Evolutionary conservation across 352 stramenopile genomes (phyloP).

Genomic region (Phytophthora palmivora): DNA sequence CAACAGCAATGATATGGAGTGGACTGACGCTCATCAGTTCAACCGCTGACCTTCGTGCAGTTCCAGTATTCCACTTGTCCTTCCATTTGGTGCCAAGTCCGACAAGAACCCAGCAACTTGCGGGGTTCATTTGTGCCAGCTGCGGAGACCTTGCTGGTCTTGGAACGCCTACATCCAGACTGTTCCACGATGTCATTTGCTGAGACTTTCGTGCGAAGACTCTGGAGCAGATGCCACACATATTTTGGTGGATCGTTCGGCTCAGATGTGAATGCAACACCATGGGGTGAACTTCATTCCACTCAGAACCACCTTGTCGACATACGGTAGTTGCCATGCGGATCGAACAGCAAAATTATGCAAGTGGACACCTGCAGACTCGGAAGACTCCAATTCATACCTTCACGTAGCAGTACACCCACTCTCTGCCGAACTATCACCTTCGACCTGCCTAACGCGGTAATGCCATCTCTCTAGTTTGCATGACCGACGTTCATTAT

Average conservation of each 20-base stretch:
- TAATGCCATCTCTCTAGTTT: slow-evolving; percentile 2
- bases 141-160: slow-evolving; percentile 1
- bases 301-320: slow-evolving; percentile 12
- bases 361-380: slow-evolving; percentile 8
- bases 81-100: slow-evolving; percentile 7
- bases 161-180: slow-evolving; percentile 7
- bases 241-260: background rate
- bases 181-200: slow-evolving; percentile 21
- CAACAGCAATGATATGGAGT: too few species aligned
- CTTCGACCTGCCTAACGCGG: too few species aligned
- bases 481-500: slow-evolving; percentile 18
- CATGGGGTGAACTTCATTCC: slow-evolving; percentile 12
- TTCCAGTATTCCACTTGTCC: slow-evolving; percentile 4
- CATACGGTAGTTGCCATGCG: slow-evolving; percentile 10
- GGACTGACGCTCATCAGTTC: background rate
- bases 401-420: background rate
- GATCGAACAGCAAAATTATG: slow-evolving; percentile 9
- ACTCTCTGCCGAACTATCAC: slow-evolving; percentile 15
- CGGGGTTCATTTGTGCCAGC: slow-evolving; percentile 1
- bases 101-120: slow-evolving; percentile 8
- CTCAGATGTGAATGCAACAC: background rate
- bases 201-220: slow-evolving; percentile 12
- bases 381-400: slow-evolving; percentile 12
- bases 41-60: background rate
- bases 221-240: slow-evolving; percentile 16